These are phyloP conservation scores for Yamadazyma kitorensis DNA, from an alignment of 805 yeast genomes.

Conservation along the genomic window DNA sequence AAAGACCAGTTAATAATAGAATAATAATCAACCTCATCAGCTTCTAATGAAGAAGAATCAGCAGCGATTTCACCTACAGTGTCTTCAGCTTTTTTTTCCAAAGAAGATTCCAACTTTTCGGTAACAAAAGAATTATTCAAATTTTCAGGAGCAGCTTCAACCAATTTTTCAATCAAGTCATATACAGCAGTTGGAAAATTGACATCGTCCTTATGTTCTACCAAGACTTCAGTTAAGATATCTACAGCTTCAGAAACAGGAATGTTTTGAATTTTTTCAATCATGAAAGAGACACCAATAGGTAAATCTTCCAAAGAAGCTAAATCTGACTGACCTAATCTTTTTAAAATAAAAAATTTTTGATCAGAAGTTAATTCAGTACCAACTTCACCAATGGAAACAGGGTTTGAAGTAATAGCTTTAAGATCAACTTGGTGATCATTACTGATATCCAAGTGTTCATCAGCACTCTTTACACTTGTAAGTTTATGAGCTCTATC, in stretches of 20 bases:
- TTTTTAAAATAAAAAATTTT: conserved; percentile 25
- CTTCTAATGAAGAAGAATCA: conserved; percentile 20
- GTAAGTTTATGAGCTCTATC: conserved; percentile 10
- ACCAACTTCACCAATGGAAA: conserved; percentile 24
- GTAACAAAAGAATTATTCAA: neutral
- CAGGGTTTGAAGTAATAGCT: conserved; percentile 22
- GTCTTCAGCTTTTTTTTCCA: conserved; percentile 7
- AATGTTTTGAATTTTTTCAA: conserved; percentile 26
- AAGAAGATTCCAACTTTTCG: conserved; percentile 1
- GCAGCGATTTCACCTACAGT: conserved; percentile 3
- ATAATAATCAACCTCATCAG: conserved; percentile 20
- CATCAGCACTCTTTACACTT: conserved; percentile 7
- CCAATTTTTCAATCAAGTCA: conserved; percentile 21
- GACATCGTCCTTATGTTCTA: conserved; percentile 29
- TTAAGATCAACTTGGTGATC: conserved; percentile 9
- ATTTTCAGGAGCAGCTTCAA: conserved; percentile 7
- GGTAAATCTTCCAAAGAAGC: conserved; percentile 31
- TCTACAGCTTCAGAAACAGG: conserved; percentile 20
- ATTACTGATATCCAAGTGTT: conserved; percentile 1
- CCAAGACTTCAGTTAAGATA: conserved; percentile 27
- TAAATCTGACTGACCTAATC: conserved; percentile 24
- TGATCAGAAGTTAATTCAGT: conserved; percentile 21
- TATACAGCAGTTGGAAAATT: conserved; percentile 30
- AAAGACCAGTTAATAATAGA: conserved; percentile 27
- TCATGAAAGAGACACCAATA: conserved; percentile 24